Evolutionary conservation across 495 filamentous ascomycete genomes (phyloP).

Genomic region (Neurospora sp.): DNA sequence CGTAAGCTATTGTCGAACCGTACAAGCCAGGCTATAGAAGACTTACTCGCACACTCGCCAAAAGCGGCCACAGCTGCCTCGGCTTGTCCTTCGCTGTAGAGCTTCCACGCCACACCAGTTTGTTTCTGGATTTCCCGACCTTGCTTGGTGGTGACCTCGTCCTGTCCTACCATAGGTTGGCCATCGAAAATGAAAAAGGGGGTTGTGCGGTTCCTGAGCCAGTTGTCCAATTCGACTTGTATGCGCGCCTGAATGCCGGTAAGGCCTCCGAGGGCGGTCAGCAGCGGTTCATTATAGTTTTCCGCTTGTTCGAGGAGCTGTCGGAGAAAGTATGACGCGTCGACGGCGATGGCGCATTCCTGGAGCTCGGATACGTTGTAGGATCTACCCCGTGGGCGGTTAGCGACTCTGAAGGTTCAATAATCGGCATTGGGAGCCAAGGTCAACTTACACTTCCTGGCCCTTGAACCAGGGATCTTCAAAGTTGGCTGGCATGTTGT

Average conservation of each 20-base stretch:
- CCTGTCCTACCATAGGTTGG: constrained; percentile 60
- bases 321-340: constrained; percentile 76
- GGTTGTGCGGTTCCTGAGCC: constrained; percentile 52
- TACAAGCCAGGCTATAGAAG: not conserved
- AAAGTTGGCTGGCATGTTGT: constrained; percentile 21
- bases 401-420: not conserved
- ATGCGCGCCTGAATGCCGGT: constrained; percentile 67
- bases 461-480: constrained; percentile 37
- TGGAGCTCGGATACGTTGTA: constrained; percentile 42
- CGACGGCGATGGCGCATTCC: constrained; percentile 67
- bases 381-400: constrained; percentile 14
- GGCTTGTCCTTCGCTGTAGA: constrained; percentile 73
- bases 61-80: constrained; percentile 73
- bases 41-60: constrained; percentile 60
- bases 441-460: constrained; percentile 29
- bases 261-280: constrained; percentile 80
- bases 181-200: constrained; percentile 88
- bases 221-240: constrained; percentile 57
- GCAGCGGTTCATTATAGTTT: constrained; percentile 68
- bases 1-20: constrained; percentile 13
- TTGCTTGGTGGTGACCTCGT: constrained; percentile 37
- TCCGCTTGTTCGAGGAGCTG: constrained; percentile 56
- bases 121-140: constrained; percentile 41
- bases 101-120: constrained; percentile 60
- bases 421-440: not conserved